Percentiles rank a stretch among this genome's conserved stretches.
These are phyloP conservation scores for Annulohypoxylon stygium DNA, from an alignment of 495 filamentous ascomycete species.

Conservation along the genomic window DNA sequence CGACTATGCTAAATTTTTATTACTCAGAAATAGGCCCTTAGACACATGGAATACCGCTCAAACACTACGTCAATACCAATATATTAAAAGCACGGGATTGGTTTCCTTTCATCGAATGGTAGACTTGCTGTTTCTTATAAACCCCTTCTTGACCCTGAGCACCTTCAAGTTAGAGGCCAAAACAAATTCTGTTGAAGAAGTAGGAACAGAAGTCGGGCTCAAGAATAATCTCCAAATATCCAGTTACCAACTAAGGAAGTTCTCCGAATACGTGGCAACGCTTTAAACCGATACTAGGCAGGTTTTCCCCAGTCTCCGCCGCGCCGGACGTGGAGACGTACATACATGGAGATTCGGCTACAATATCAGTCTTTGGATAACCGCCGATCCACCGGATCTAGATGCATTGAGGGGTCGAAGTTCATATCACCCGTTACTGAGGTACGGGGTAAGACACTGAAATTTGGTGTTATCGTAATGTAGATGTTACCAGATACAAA, in stretches of 20 bases:
- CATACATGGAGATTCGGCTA: slow-evolving; percentile 26
- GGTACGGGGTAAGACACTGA: slow-evolving; percentile 14
- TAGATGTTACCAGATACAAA: slow-evolving; percentile 24
- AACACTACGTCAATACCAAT: slow-evolving; percentile 21
- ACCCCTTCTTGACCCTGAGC: not conserved
- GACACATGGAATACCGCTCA: not conserved
- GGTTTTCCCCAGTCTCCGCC: not conserved
- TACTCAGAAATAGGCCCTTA: slow-evolving; percentile 1
- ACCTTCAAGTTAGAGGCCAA: not conserved
- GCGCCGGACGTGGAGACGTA: slow-evolving; percentile 12
- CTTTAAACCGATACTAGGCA: slow-evolving; percentile 29
- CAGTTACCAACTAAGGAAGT: slow-evolving; percentile 24
- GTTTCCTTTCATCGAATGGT: not conserved
- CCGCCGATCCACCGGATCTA: slow-evolving; percentile 26
- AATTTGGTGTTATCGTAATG: not conserved
- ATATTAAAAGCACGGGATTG: not conserved
- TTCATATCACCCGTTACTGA: slow-evolving; percentile 22
- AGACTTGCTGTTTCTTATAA: slow-evolving; percentile 9
- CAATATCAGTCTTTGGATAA: slow-evolving; percentile 20
- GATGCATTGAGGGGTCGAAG: slow-evolving; percentile 34
- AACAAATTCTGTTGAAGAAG: not conserved
- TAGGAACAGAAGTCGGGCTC: not conserved
- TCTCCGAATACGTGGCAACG: slow-evolving; percentile 12
- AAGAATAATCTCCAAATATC: slow-evolving; percentile 2
- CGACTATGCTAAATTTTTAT: not conserved